Evolutionary conservation across 768 basidiomycete genomes (phyloP), one percentile per base, ranked within the genome.

Genomic region (Hemileccinum impolitum): DNA sequence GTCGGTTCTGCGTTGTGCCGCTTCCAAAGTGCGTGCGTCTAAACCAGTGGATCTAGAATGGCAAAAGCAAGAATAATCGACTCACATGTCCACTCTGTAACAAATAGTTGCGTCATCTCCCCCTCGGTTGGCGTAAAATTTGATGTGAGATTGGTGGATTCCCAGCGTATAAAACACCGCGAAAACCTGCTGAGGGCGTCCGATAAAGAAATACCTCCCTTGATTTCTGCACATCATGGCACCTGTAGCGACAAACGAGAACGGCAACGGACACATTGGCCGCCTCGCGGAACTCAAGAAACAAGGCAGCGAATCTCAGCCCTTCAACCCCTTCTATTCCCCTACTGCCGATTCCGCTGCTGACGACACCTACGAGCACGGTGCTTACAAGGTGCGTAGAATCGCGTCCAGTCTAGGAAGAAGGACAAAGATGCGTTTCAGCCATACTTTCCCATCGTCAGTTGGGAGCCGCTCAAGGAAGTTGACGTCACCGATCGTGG

Each of bases 281-380:
- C 57, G 58, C 34, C 6, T 58, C 13, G 55, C 50, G 4, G 51
- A 56, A 28, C 45, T 66, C 38, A 70, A 72, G 55, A 56, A 52
- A 13, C 55, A 51, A 43, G 41, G 44, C 28, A 55, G 58, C 12
- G 47, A 63, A 11, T 26, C 47, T 42, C 51, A 55, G 43, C 51
- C 75, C 31, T 68, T 80, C 68, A 85, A 86, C 59, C 80, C 82
- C 0, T 87, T 87, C 67, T 85, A 87, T 55, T 84, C 82, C 4
- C 85, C 86, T 36, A 69, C 74, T 13, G 70, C 72, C 14, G 74
- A 66, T 2, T 78, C 82, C 37, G 74, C 75, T 36, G 75, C 69
- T 0, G 76, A 85, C 53, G 63, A 69, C 23, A 60, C 52, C 37
- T 88, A 88, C 64, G 53, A 75, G 52, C 79, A 73, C 58, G 74